These are phyloP conservation scores for Taiwanofungus camphoratus DNA, from an alignment of 1,284 basidiomycete species.

Conservation along the genomic window DNA sequence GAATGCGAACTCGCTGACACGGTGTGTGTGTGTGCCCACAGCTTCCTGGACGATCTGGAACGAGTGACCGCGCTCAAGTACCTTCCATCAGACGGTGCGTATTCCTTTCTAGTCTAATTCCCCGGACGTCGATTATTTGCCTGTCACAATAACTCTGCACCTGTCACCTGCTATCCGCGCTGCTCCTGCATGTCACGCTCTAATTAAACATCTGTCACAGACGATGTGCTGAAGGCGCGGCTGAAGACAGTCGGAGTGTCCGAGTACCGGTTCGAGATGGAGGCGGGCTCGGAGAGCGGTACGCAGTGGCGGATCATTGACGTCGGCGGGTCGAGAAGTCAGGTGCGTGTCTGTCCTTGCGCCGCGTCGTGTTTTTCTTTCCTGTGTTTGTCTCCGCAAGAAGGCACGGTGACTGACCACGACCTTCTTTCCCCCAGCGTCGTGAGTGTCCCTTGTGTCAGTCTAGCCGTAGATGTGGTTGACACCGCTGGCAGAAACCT, in stretches of 20 bases:
- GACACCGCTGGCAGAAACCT: slow-evolving; percentile 39
- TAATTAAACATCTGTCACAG: slow-evolving; percentile 28
- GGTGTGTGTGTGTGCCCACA: slow-evolving; percentile 23
- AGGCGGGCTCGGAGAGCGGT: slow-evolving; percentile 64
- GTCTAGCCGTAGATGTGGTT: slow-evolving; percentile 1
- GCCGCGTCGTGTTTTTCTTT: neutral
- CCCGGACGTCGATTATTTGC: too few relatives aligned
- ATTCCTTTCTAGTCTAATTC: too few relatives aligned
- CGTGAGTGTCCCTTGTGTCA: slow-evolving; percentile 23
- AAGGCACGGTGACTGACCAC: slow-evolving; percentile 3
- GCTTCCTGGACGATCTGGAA: slow-evolving; percentile 67
- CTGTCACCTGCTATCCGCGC: neutral
- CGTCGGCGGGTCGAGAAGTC: slow-evolving; percentile 71
- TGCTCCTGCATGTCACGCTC: neutral
- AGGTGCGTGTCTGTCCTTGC: slow-evolving; percentile 38
- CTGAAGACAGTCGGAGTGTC: slow-evolving; percentile 68
- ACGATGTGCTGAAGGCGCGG: slow-evolving; percentile 51
- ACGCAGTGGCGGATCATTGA: slow-evolving; percentile 78
- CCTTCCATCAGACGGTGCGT: slow-evolving; percentile 61
- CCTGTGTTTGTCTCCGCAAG: neutral
- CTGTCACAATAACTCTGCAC: neutral
- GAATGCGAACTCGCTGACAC: too few relatives aligned
- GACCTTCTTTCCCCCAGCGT: slow-evolving; percentile 20
- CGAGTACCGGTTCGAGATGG: slow-evolving; percentile 76
- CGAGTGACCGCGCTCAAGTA: slow-evolving; percentile 59